phyloP scores from a whole-genome alignment of 2,329 filamentous ascomycete species.

The Chaetomium globosum region DNA sequence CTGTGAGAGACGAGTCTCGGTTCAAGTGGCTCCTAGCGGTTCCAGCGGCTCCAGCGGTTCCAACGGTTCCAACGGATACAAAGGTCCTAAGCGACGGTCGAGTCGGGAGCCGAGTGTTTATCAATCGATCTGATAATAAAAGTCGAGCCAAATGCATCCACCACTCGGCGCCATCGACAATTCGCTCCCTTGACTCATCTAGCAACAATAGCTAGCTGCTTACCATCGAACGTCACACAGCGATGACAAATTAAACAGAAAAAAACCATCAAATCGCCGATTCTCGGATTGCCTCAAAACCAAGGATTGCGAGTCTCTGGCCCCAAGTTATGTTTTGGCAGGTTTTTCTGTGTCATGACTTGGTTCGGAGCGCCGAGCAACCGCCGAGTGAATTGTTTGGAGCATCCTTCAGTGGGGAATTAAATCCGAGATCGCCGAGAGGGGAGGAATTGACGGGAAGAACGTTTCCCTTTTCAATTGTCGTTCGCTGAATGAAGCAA shows the following conservation, averaged over 20 bases:
- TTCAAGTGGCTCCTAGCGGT: background rate
- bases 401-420: background rate
- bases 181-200: background rate
- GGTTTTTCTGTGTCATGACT: constrained; percentile 11
- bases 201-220: background rate
- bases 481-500: background rate
- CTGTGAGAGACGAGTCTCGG: constrained; percentile 10
- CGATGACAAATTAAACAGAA: constrained; percentile 16
- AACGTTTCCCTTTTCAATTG: background rate
- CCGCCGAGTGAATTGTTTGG: constrained; percentile 16
- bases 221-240: constrained; percentile 9
- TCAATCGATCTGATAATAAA: constrained; percentile 34
- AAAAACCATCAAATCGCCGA: background rate
- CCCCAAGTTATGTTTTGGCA: background rate
- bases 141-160: constrained; percentile 3
- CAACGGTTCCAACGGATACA: too few species aligned
- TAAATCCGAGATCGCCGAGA: constrained; percentile 26
- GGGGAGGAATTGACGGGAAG: background rate
- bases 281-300: background rate
- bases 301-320: constrained; percentile 5
- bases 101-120: constrained; percentile 26
- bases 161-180: constrained; percentile 4
- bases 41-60: background rate
- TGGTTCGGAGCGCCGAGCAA: constrained; percentile 29
- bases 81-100: background rate